phyloP scores from a whole-genome alignment of 148 eudicot genomes.

The Rhododendron ferrugineum region DNA sequence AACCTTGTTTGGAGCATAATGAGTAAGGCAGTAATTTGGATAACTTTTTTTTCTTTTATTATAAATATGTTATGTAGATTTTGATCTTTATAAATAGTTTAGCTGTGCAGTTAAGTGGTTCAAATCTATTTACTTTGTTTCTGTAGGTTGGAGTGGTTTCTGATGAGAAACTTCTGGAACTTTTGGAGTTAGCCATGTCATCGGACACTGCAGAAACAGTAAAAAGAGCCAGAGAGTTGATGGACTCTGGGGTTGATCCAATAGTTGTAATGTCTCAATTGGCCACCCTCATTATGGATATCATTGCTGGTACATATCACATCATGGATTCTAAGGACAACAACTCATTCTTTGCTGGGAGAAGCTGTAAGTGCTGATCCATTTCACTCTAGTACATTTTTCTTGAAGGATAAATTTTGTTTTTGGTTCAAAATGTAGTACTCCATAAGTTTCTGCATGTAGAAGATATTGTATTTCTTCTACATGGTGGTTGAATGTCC shows the following conservation, averaged over 20 bases:
- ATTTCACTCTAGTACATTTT: constrained; percentile 6
- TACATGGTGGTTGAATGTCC: background rate
- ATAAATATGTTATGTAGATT: background rate
- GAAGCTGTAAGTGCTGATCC: constrained; percentile 59
- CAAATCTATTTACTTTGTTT: background rate
- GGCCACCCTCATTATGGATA: constrained; percentile 85
- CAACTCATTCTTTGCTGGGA: constrained; percentile 46
- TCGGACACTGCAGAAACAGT: constrained; percentile 92
- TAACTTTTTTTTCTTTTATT: background rate
- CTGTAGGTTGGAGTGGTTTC: constrained; percentile 80
- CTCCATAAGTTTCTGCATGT: background rate
- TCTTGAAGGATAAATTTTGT: background rate
- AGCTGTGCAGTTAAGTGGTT: background rate
- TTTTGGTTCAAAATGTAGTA: background rate
- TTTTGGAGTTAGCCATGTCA: constrained; percentile 87
- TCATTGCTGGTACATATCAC: constrained; percentile 78
- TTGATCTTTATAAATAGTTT: background rate
- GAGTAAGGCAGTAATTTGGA: background rate
- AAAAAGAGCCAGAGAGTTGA: constrained; percentile 79
- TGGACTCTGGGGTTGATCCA: constrained; percentile 93
- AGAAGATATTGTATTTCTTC: background rate
- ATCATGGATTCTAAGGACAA: constrained; percentile 41
- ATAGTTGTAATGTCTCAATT: constrained; percentile 83
- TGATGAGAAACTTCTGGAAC: constrained; percentile 85
- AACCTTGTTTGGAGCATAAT: background rate